phyloP scores from a whole-genome alignment of 2,329 filamentous ascomycete genomes.

The Pseudohalonectria lignicola region DNA sequence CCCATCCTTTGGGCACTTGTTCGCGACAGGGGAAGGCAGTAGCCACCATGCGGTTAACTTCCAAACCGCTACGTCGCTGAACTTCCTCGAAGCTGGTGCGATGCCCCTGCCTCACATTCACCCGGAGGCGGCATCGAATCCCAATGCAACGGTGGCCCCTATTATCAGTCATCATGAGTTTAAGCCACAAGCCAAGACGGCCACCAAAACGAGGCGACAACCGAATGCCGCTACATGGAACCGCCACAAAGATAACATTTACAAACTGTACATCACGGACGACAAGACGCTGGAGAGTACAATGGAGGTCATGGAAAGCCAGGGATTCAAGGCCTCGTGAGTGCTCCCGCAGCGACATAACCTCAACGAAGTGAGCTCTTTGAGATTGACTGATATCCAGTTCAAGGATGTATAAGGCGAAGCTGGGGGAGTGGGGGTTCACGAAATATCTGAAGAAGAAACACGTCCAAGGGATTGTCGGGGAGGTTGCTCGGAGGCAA shows the following conservation, averaged over 20 bases:
- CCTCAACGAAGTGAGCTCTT: not conserved
- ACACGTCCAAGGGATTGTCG: not conserved
- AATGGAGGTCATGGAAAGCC: not conserved
- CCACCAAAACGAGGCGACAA: too few relatives aligned
- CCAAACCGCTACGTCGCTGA: too few relatives aligned
- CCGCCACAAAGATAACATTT: not conserved
- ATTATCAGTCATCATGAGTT: too few relatives aligned
- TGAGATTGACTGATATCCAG: not conserved
- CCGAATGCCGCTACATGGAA: not conserved
- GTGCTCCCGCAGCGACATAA: not conserved
- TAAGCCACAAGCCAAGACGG: too few relatives aligned
- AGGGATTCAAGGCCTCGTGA: not conserved
- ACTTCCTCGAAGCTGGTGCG: too few relatives aligned
- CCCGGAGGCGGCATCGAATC: too few relatives aligned
- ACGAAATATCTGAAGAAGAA: not conserved
- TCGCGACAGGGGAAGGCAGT: too few relatives aligned
- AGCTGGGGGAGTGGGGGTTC: not conserved
- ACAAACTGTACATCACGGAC: not conserved
- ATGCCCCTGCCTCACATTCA: too few relatives aligned
- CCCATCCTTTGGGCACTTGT: too few relatives aligned
- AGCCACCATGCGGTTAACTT: too few relatives aligned
- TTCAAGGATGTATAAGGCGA: not conserved
- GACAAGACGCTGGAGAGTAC: not conserved
- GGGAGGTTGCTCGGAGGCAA: not conserved
- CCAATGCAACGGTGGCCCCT: too few relatives aligned